phyloP scores from a whole-genome alignment of 2,329 filamentous ascomycete genomes.

The Fusarium stilboides region DNA sequence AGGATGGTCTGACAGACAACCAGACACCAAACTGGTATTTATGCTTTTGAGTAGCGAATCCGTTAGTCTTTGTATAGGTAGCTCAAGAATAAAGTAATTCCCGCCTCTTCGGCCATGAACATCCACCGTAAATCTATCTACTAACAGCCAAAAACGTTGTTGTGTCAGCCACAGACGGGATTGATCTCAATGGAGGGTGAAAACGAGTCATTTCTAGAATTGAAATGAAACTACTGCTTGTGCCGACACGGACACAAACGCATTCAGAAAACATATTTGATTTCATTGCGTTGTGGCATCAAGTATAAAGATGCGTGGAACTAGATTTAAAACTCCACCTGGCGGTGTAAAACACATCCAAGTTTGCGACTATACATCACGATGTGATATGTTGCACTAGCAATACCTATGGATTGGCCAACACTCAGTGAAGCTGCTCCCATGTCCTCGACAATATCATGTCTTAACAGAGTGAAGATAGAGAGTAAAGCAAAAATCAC shows the following conservation, averaged over 20 bases:
- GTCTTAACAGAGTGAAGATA: background rate
- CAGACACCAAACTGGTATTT: background rate
- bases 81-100: no score
- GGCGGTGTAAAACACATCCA: constrained; percentile 23
- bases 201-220: no score
- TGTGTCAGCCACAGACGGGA: no score
- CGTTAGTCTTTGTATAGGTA: background rate
- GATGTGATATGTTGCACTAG: constrained; percentile 10
- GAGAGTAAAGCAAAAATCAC: background rate
- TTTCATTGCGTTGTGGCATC: background rate
- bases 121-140: no score
- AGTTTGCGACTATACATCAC: constrained; percentile 19
- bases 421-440: background rate
- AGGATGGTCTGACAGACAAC: no score
- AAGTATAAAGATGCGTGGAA: constrained; percentile 7
- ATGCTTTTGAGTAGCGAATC: background rate
- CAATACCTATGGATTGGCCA: constrained; percentile 5
- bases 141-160: no score
- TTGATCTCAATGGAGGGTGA: no score
- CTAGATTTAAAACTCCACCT: constrained; percentile 27
- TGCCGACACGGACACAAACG: no score
- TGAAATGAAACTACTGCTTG: no score
- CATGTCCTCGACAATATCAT: background rate
- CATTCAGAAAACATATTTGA: background rate
- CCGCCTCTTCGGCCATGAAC: no score